Evolutionary conservation across 2,329 filamentous ascomycete species (phyloP), one percentile per base, ranked within the genome.

Genomic region (Curvularia verruculosa): DNA sequence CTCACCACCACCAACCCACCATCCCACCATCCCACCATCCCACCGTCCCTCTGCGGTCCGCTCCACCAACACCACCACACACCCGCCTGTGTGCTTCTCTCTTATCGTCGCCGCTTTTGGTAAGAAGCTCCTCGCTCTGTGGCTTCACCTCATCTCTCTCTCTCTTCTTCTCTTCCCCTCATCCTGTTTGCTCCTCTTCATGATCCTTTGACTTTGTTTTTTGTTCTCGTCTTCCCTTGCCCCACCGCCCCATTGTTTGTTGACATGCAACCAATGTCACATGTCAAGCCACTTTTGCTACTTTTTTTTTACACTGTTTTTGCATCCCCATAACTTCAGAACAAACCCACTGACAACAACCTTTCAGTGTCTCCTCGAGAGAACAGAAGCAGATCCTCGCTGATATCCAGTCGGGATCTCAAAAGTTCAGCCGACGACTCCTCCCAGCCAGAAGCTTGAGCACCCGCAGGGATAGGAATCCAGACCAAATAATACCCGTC

Each of bases 321-420:
- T 46, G 51, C 43, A 39, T n/a, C 28, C 52, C 43, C 26, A 51
- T 52, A 44, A 29, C 48, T 12, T 24, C n/a, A 29, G 21, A 52
- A 7, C 31, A 40, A 40, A 15, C 13, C 39, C 18, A 57, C 67
- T 65, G 52, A 67, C 60, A 23, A 13, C 18, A 23, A 21, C 26
- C 26, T 18, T n/a, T 12, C 63, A 75, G 73, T 68, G 70, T 62
- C 52, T 66, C 71, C 28, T 58, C 65, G 50, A 70, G 69, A 65
- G 74, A 75, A 68, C 71, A 75, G 62, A 75, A 76, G 67, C 70
- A 76, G 69, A 75, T 76, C 56, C 68, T 75, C 61, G 69, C 70
- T 52, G 75, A 77, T 54, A 75, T 77, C 65, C 65, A 74, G 60
- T 71, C 74, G 48, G 73, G 73, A 36, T 74, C 71, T 26, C 68